These are phyloP conservation scores for Tetraselmis striata DNA, from an alignment of 139 green algal genomes.

Conservation along the genomic window DNA sequence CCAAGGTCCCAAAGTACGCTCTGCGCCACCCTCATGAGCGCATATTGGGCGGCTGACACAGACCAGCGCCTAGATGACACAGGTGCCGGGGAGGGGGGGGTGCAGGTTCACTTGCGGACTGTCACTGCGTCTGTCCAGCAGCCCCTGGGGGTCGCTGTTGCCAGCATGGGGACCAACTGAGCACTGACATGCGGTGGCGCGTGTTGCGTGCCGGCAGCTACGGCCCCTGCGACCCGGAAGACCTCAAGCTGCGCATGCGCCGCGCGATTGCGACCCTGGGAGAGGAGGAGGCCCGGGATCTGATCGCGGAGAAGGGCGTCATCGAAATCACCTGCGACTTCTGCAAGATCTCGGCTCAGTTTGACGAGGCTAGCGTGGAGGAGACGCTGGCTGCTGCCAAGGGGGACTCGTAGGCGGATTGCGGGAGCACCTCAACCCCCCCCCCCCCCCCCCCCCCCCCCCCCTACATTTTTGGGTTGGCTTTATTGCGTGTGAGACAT, in stretches of 20 bases:
- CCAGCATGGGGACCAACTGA: no score
- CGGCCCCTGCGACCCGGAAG: conserved; percentile 65
- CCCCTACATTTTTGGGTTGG: no score
- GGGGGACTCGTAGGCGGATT: neutral
- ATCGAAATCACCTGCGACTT: neutral
- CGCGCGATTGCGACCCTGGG: neutral
- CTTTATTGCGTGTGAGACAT: no score
- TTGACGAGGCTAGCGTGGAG: neutral
- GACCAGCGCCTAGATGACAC: no score
- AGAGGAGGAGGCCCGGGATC: neutral
- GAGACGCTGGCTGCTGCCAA: neutral
- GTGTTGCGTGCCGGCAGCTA: no score
- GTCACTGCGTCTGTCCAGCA: neutral
- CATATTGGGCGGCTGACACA: no score
- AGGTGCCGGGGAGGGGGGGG: conserved; percentile 4
- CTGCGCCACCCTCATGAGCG: no score
- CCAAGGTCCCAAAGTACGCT: neutral
- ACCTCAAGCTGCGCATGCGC: conserved; percentile 19
- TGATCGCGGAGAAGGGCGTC: neutral
- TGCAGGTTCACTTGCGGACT: neutral
- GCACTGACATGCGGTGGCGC: no score
- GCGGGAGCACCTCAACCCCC: no score
- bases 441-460: no score
- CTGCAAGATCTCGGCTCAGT: neutral
- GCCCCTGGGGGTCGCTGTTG: no score